A percentile compares a stretch with the other conserved stretches of the same genome.
Evolutionary conservation across 805 yeast genomes (phyloP).

Genomic region (Hanseniaspora opuntiae): DNA sequence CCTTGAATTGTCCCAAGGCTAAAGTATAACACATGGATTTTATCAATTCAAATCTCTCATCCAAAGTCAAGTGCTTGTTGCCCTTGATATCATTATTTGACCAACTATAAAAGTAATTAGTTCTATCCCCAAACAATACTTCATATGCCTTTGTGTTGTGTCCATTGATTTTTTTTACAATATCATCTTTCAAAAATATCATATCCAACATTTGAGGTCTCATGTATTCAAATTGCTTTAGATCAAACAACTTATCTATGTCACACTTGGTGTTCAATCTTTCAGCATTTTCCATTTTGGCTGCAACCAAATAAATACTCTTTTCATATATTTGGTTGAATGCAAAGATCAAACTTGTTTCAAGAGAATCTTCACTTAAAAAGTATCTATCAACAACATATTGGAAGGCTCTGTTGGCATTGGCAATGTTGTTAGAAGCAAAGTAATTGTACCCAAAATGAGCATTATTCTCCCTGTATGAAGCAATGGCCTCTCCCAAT

Average conservation of each 20-base stretch:
- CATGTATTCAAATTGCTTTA: neutral
- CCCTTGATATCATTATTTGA: neutral
- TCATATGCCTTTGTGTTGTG: neutral
- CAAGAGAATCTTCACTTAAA: conserved; percentile 16
- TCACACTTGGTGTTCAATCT: neutral
- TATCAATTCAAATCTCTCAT: neutral
- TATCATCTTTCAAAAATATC: neutral
- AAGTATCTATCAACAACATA: conserved; percentile 19
- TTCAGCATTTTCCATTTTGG: conserved; percentile 4
- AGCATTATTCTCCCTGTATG: conserved; percentile 16
- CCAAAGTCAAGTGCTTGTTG: neutral
- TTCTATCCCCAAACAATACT: neutral
- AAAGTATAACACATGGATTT: conserved; percentile 14
- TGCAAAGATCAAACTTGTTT: conserved; percentile 1
- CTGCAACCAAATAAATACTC: neutral
- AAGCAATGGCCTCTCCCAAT: conserved; percentile 19
- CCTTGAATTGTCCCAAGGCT: conserved; percentile 18
- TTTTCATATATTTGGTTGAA: conserved; percentile 6
- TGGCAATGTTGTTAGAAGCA: conserved; percentile 3
- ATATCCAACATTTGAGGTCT: neutral
- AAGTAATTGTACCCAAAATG: neutral
- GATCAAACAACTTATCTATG: neutral
- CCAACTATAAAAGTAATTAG: neutral
- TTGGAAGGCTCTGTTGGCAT: conserved; percentile 19
- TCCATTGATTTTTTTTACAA: neutral